A percentile compares a stretch with the other conserved stretches of the same genome.
phyloP scores from a whole-genome alignment of 805 yeast species.

The Candida glaebosa region DNA sequence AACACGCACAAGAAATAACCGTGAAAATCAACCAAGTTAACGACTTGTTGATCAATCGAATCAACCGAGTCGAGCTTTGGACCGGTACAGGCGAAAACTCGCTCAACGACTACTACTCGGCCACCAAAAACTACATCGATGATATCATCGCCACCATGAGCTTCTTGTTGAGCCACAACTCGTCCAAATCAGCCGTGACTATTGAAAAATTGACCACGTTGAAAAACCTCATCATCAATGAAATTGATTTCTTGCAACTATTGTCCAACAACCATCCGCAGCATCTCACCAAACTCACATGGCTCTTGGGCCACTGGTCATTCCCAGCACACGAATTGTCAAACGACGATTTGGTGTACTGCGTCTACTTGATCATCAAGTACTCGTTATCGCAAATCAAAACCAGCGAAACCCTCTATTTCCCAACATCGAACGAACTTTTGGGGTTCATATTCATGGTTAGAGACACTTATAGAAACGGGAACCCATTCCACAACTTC shows the following conservation, averaged over 20 bases:
- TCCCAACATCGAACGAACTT: slow-evolving; percentile 40
- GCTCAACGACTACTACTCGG: slow-evolving; percentile 6
- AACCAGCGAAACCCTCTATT: slow-evolving; percentile 12
- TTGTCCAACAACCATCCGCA: slow-evolving; percentile 20
- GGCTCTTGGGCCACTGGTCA: slow-evolving; percentile 57
- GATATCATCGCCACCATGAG: slow-evolving; percentile 37
- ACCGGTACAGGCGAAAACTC: slow-evolving; percentile 32
- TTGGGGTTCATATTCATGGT: slow-evolving; percentile 60
- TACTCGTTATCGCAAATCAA: slow-evolving; percentile 34
- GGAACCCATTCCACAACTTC: slow-evolving; percentile 92
- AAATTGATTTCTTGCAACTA: slow-evolving; percentile 28
- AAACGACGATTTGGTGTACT: slow-evolving; percentile 62
- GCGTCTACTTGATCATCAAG: slow-evolving; percentile 54
- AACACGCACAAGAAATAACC: slow-evolving; percentile 2
- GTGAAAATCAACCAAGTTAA: slow-evolving; percentile 18
- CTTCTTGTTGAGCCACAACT: slow-evolving; percentile 20
- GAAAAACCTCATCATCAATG: slow-evolving; percentile 22
- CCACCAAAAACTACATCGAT: slow-evolving; percentile 9
- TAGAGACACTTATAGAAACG: slow-evolving; percentile 75
- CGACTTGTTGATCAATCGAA: slow-evolving; percentile 25
- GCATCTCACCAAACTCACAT: slow-evolving; percentile 28
- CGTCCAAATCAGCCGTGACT: slow-evolving; percentile 22
- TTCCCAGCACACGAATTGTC: slow-evolving; percentile 66
- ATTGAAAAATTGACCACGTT: slow-evolving; percentile 18
- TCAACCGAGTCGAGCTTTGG: slow-evolving; percentile 41